Evolutionary conservation across 495 filamentous ascomycete species (phyloP).

Genomic region (Clavariopsis aquatica): DNA sequence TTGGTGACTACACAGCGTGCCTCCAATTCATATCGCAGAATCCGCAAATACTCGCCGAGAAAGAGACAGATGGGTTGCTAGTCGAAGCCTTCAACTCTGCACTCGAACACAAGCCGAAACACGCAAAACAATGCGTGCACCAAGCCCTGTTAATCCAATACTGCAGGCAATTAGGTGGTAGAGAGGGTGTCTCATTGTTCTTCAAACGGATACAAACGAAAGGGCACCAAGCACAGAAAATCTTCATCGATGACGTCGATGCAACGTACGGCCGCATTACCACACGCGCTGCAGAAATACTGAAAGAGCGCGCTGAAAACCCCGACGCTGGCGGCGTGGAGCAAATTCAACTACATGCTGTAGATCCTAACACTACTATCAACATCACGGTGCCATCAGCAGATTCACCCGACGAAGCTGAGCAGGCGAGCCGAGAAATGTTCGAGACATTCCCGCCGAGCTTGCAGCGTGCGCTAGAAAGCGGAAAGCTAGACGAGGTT

Average conservation of each 20-base stretch:
- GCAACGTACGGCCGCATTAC: conserved; percentile 81
- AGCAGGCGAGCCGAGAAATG: conserved; percentile 59
- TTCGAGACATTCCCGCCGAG: conserved; percentile 83
- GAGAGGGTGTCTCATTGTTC: conserved; percentile 87
- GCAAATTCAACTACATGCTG: conserved; percentile 95
- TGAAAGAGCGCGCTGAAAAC: conserved; percentile 63
- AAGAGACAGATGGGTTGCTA: conserved; percentile 87
- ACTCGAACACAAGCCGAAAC: conserved; percentile 70
- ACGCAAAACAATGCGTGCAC: conserved; percentile 87
- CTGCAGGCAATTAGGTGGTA: conserved; percentile 83
- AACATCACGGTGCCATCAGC: conserved; percentile 76
- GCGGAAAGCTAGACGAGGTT: conserved; percentile 85
- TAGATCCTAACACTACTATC: conserved; percentile 90
- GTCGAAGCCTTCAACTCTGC: conserved; percentile 88
- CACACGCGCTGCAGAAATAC: conserved; percentile 74
- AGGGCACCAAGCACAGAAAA: conserved; percentile 84
- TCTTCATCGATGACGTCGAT: conserved; percentile 91
- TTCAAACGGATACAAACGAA: conserved; percentile 93
- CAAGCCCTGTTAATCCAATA: conserved; percentile 92
- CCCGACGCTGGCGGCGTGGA: conserved; percentile 71
- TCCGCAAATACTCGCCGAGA: conserved; percentile 76
- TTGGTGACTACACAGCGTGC: conserved; percentile 70
- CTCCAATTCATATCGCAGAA: conserved; percentile 74
- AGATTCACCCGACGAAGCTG: neutral
- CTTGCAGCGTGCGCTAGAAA: conserved; percentile 77